phyloP scores from a whole-genome alignment of 176 grass and related monocot genomes.

The Saccharum spontaneum region DNA sequence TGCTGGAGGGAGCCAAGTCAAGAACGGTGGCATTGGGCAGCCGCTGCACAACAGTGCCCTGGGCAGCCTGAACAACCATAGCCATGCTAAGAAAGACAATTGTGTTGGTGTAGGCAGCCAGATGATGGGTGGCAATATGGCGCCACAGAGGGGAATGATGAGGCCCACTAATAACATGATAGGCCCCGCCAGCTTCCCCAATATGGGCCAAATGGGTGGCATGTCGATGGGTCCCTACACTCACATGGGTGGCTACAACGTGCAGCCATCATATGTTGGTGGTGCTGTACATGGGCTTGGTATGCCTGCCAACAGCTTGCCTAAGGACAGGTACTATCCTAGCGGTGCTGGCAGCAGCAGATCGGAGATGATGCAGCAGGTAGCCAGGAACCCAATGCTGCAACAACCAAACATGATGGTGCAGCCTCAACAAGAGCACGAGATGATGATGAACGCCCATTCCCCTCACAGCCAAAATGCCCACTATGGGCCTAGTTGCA shows the following conservation, averaged over 20 bases:
- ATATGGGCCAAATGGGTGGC: slow-evolving; percentile 37
- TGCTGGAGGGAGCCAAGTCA: slow-evolving; percentile 34
- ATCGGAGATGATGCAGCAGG: slow-evolving; percentile 27
- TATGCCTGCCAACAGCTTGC: slow-evolving; percentile 22
- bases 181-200: slow-evolving; percentile 34
- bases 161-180: slow-evolving; percentile 30
- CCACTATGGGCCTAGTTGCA: background rate
- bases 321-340: background rate
- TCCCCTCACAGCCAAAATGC: background rate
- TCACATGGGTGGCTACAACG: slow-evolving; percentile 17
- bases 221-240: slow-evolving; percentile 46
- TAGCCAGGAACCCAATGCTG: background rate
- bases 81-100: slow-evolving; percentile 6
- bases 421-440: slow-evolving; percentile 37
- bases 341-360: background rate
- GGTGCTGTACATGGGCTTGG: slow-evolving; percentile 6
- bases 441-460: slow-evolving; percentile 47
- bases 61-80: background rate
- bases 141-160: slow-evolving; percentile 10
- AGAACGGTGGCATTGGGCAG: slow-evolving; percentile 26
- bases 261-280: slow-evolving; percentile 1
- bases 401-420: slow-evolving; percentile 6
- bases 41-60: slow-evolving; percentile 36
- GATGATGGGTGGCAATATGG: slow-evolving; percentile 19
- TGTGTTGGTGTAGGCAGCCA: background rate